Base-by-base conservation (phyloP, 2,329 filamentous ascomycete species). In the Myriosclerotinia scirpicola region DNA sequence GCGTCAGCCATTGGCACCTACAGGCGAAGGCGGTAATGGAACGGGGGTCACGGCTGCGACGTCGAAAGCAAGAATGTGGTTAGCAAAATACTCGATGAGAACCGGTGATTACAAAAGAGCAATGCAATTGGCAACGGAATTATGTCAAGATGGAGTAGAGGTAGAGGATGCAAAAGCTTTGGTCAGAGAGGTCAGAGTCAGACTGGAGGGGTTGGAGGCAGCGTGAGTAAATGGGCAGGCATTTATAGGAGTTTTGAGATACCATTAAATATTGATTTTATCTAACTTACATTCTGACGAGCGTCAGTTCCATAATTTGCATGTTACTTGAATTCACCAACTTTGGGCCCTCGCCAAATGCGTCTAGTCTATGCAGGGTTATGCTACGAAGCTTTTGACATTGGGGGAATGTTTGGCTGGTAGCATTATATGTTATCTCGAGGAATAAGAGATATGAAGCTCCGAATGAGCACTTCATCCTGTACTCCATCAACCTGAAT, bases 131-230 rank as follows among this genome's bases (percentile, higher is more conserved):
- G 93, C 93, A 0, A 92, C 89, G 69, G 95, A 99, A 79, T 81
- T 99, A 55, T 97, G 93, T 76, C 92, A 97, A 78, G 95, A 99
- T 78, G 95, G 95, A 0, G 89, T 96, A 36, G 95, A 98, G 78
- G 92, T 98, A 2, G 95, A 99, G 77, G 95, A 99, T 78, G 95
- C 95, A 38, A 98, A 98, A 80, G 92, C 93, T 4, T 81, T 98
- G 72, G 90, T 97, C 69, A 85, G 92, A 69, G 94, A 98, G 77
- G 89, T 96, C 15, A 85, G 93, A 72, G 90, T 90, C 5, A 85
- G 91, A 71, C 84, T 93, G 53, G 75, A 75, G 54, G 78, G 62
- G 30, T 17, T 64, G n/a, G 58, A 40, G 11, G 42, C 46, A 50
- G 54, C 54, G 34, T 65, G 46, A 65, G 22, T 15, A 3, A 26